Conservation (phyloP, 2,329 filamentous ascomycete genomes). For the Colletotrichum paranaense region DNA sequence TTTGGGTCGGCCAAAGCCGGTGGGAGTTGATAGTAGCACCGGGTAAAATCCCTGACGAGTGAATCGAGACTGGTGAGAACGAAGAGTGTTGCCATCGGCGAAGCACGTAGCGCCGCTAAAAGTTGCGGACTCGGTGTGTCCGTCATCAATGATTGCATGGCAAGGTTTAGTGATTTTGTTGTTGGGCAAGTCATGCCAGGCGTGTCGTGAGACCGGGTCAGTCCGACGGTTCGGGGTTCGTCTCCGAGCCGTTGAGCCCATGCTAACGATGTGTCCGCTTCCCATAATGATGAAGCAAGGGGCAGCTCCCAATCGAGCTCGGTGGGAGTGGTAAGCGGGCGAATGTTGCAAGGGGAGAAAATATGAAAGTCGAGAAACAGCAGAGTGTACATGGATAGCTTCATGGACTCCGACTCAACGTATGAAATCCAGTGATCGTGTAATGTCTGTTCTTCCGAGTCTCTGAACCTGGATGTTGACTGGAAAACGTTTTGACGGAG, state of each 20-base stretch:
- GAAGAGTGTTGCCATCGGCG: slow-evolving; percentile 42
- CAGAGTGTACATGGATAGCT: slow-evolving; percentile 43
- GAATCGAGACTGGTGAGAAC: slow-evolving; percentile 43
- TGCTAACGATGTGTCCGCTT: slow-evolving; percentile 40
- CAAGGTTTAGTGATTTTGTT: slow-evolving; percentile 42
- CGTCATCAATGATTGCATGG: slow-evolving; percentile 46
- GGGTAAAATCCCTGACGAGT: slow-evolving; percentile 46
- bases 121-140: slow-evolving; percentile 41
- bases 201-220: slow-evolving; percentile 31
- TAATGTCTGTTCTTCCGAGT: slow-evolving; percentile 48
- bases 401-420: slow-evolving; percentile 44
- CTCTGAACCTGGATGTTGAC: slow-evolving; percentile 58
- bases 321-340: slow-evolving; percentile 43
- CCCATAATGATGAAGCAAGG: slow-evolving; percentile 43
- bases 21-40: slow-evolving; percentile 47
- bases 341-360: slow-evolving; percentile 44
- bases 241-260: slow-evolving; percentile 42
- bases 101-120: slow-evolving; percentile 39
- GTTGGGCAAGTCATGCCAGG: slow-evolving; percentile 37
- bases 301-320: slow-evolving; percentile 50
- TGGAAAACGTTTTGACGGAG: slow-evolving; percentile 40
- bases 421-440: slow-evolving; percentile 41
- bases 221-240: slow-evolving; percentile 30
- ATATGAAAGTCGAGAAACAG: slow-evolving; percentile 45
- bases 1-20: slow-evolving; percentile 44